phyloP scores from a whole-genome alignment of 805 yeast species.

The Pichia insulana region DNA sequence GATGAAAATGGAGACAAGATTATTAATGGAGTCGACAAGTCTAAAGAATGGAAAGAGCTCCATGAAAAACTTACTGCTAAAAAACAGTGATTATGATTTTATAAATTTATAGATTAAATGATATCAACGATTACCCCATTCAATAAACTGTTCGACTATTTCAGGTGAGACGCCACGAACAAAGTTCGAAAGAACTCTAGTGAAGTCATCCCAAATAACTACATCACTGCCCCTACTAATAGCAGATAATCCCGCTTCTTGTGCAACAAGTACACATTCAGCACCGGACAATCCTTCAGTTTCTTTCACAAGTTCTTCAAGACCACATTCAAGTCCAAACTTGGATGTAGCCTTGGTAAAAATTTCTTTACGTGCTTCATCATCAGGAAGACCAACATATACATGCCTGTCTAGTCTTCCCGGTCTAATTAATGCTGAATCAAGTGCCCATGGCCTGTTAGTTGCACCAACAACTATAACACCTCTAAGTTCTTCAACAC shows the following conservation, averaged over 20 bases:
- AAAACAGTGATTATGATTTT: background rate
- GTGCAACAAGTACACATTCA: conserved; percentile 83
- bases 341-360: conserved; percentile 57
- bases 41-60: conserved; percentile 15
- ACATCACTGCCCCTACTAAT: conserved; percentile 43
- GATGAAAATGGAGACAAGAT: conserved; percentile 33
- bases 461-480: conserved; percentile 96
- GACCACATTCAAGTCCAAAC: conserved; percentile 36
- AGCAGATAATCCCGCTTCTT: conserved; percentile 93
- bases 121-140: conserved; percentile 31
- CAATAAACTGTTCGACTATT: conserved; percentile 69
- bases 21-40: conserved; percentile 16
- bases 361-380: conserved; percentile 70
- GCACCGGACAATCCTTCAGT: conserved; percentile 97
- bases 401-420: conserved; percentile 92
- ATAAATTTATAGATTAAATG: background rate
- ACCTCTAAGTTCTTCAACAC: conserved; percentile 90
- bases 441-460: conserved; percentile 88
- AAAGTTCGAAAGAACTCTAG: conserved; percentile 56
- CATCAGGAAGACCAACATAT: conserved; percentile 88
- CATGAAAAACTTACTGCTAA: conserved; percentile 10
- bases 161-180: conserved; percentile 77
- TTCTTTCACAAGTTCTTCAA: conserved; percentile 43
- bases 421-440: conserved; percentile 87
- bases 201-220: conserved; percentile 36